Base-by-base conservation (phyloP, 2,329 filamentous ascomycete species). In the Talaromyces sp. region DNA sequence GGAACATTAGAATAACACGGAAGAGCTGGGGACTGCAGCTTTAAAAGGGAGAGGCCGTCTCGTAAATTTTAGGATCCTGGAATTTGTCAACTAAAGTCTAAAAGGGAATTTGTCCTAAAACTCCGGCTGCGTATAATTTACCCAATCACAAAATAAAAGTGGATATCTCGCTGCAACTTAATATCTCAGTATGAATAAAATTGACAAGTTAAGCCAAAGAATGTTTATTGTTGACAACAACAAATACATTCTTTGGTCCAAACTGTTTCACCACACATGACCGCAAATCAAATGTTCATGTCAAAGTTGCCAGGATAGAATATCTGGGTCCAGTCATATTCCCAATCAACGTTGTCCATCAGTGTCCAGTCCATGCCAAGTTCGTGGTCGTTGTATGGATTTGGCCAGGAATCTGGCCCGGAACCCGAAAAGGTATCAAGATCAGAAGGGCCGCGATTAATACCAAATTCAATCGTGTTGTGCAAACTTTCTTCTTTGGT, bases 241-340 rank as follows among this genome's bases (percentile, higher is more conserved):
- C n/a, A n/a, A n/a, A n/a, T n/a, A n/a, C n/a, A n/a, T n/a, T n/a
- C n/a, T n/a, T n/a, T 38, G 14, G 6, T n/a, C 35, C 35, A n/a
- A 38, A 8, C 35, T n/a, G 12, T 7, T n/a, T 7, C 35, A n/a
- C 35, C 35, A 6, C 17, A 38, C n/a, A 46, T 21, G 8, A 24
- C n/a, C 9, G 10, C 9, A 27, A 29, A n/a, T 52, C 17, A 52
- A 14, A 17, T 29, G 24, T 17, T 52, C 11, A 26, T 17, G 14
- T n/a, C 48, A 56, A 21, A 52, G 46, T 29, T 52, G 48, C 24
- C 27, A 52, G 24, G 17, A 21, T 29, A 52, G 17, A 55, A 55
- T 41, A 55, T 35, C n/a, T 55, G 53, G 31, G 17, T 31, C 53
- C 53, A 55, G 53, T 55, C 53, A 41, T 55, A 55, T 21, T 55